Base-by-base conservation (phyloP, 345 rosid genomes). In the Syzygium jambos region DNA sequence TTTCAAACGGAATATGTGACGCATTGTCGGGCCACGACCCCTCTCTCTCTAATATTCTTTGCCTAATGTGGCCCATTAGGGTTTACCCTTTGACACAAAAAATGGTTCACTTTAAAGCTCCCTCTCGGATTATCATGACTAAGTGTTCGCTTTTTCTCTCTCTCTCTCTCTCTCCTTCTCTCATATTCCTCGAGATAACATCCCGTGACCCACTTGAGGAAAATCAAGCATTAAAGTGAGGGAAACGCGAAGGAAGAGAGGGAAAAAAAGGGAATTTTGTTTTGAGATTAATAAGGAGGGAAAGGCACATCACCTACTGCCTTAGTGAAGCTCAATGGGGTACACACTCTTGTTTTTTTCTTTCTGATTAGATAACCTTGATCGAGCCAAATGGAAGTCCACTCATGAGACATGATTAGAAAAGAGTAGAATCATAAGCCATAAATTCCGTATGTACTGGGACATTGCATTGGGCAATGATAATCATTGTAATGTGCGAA, bases 381-480 rank as follows among this genome's bases (percentile, higher is more conserved):
- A 93, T 89, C 90, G 85, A 89, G 83, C 88, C 80, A 87, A 84
- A 61, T 91, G 92, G 89, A 91, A 87, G 88, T 91, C 92, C 90
- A 92, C 92, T 91, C 92, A 88, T 89, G 29, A 25, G 46, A 54
- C 88, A 88, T 85, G 19, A 52, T 65, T 54, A 43, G 73, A 52
- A 63, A 57, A 63, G 29, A 73, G 38, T 30, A 43, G 82, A 38
- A 38, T 73, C 49, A 38, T 73, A 73, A 38, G 82, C 49, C 49
- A 34, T 34, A 22, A 19, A 73, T 19, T 73, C 41, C 38, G 82
- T 25, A 73, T 73, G 82, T 22, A 9, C 49, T 2, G 80, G 49
- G 80, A 38, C 2, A 9, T 38, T 38, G 49, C 80, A 38, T 25
- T 2, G 80, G 38, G 82, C 14, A 10, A 41, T 73, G 82, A 21